A percentile compares a stretch with the other conserved stretches of the same genome.
phyloP scores from a whole-genome alignment of 495 filamentous ascomycete species.

The Xylaria castorea region DNA sequence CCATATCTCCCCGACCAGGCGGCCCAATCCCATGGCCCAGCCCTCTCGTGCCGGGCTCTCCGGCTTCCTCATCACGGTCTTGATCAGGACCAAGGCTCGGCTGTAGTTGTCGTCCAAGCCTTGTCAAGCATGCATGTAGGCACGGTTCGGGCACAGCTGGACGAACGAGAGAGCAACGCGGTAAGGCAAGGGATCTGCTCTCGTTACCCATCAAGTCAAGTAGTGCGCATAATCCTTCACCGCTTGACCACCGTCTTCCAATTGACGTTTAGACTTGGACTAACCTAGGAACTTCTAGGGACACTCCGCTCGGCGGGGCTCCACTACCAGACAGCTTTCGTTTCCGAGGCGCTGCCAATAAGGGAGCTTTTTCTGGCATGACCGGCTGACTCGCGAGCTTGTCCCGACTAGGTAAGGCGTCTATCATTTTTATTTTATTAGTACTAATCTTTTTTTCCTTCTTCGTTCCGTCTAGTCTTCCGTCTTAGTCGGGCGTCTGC shows the following conservation, averaged over 20 bases:
- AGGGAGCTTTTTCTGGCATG: slow-evolving; percentile 6
- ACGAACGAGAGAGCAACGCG: slow-evolving; percentile 11
- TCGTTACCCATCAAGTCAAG: slow-evolving; percentile 24
- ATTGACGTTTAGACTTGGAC: slow-evolving; percentile 27
- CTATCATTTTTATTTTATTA: slow-evolving; percentile 6
- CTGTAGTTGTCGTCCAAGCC: slow-evolving; percentile 17
- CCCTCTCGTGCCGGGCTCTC: slow-evolving; percentile 22
- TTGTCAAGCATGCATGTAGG: slow-evolving; percentile 25
- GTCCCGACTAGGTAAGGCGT: slow-evolving; percentile 14
- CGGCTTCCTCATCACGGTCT: slow-evolving; percentile 9
- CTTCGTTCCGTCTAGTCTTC: not conserved
- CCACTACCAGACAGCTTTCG: slow-evolving; percentile 42
- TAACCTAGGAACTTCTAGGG: slow-evolving; percentile 32
- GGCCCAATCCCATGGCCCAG: slow-evolving; percentile 28
- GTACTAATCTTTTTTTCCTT: not conserved
- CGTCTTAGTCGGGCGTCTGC: slow-evolving; percentile 18
- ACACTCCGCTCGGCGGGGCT: slow-evolving; percentile 40
- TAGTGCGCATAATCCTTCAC: slow-evolving; percentile 43
- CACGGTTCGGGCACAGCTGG: slow-evolving; percentile 13
- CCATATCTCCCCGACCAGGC: slow-evolving; percentile 34
- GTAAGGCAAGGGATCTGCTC: slow-evolving; percentile 20
- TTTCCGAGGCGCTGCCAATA: slow-evolving; percentile 32
- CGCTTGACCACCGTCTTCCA: slow-evolving; percentile 37
- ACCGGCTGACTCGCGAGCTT: slow-evolving; percentile 25
- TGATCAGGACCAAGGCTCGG: slow-evolving; percentile 15